Evolutionary conservation across 176 grass and related monocot genomes (phyloP), one percentile per base, ranked within the genome.

Genomic region (Oryza australiensis): DNA sequence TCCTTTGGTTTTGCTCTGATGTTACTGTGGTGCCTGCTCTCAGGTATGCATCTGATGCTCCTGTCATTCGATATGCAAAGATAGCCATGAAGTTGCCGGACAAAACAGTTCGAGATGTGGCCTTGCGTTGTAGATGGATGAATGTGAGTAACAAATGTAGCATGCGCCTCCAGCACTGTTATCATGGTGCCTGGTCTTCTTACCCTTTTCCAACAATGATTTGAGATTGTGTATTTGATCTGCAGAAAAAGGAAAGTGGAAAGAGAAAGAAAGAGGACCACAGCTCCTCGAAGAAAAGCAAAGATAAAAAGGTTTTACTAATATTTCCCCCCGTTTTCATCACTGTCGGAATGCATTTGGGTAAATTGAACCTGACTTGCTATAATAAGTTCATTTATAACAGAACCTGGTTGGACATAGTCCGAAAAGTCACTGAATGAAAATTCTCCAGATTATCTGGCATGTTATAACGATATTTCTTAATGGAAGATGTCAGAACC

Each of bases 181-280:
- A 59, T 46, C 30, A 24, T 73, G 13, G 33, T 32, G 18, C 35
- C 63, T 76, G 40, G 37, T 74, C 53, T 40, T 66, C 42, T 75
- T 59, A 72, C 1, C 59, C 20, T 6, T 28, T 75, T 78, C 84
- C 22, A 81, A 10, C 80, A 70, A 68, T 63, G 45, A 73, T 82
- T 78, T 57, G 76, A 80, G 24, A 38, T 35, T 81, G 80, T 86
- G 63, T 70, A 22, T 70, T 77, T 26, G 28, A 29, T 55, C 46
- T 84, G 80, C 86, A 98, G 95, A 98, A 94, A 88, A 98, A 98
- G 48, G 92, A 98, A 84, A 94, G 90, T 69, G 86, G 88, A 63
- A 98, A 98, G 77, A 89, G 95, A 89, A 98, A 94, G 87, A 94
- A 97, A 73, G 92, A 98, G 49, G 95, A 98, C 22, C 88, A 92